These are phyloP conservation scores for Pyrenula massariospora DNA, from an alignment of 495 filamentous ascomycete genomes.

Conservation along the genomic window DNA sequence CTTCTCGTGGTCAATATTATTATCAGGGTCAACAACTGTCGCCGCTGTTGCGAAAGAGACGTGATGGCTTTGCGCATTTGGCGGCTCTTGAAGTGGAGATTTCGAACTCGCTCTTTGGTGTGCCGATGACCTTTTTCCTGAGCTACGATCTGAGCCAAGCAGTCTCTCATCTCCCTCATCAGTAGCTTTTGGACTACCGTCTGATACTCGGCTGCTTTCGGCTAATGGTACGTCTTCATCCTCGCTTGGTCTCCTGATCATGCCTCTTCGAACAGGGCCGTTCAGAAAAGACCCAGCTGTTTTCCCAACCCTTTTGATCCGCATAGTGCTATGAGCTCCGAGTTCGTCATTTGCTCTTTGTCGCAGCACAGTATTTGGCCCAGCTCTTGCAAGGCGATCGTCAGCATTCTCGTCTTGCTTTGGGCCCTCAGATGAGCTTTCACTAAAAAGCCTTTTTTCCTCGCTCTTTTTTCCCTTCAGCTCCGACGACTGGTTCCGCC, in stretches of 20 bases:
- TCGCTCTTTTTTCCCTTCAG: constrained; percentile 14
- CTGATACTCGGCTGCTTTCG: constrained; percentile 8
- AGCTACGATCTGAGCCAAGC: background rate
- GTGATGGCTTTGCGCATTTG: constrained; percentile 5
- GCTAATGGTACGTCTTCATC: constrained; percentile 40
- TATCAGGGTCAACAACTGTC: background rate
- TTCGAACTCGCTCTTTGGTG: background rate
- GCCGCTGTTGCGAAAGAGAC: constrained; percentile 5
- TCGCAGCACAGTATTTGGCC: constrained; percentile 38
- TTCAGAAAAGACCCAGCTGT: constrained; percentile 61
- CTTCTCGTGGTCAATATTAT: background rate
- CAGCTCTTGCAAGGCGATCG: constrained; percentile 32
- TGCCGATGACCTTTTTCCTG: background rate
- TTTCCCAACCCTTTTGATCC: constrained; percentile 62
- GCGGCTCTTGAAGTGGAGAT: constrained; percentile 1
- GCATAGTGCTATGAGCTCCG: constrained; percentile 54
- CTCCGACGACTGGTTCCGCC: constrained; percentile 20
- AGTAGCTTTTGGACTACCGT: constrained; percentile 2
- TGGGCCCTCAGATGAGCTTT: constrained; percentile 32
- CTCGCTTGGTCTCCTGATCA: constrained; percentile 58
- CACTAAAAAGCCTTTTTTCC: constrained; percentile 24
- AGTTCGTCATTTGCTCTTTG: constrained; percentile 38
- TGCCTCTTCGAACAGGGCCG: constrained; percentile 60
- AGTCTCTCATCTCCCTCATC: background rate
- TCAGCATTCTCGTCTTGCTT: constrained; percentile 27